These are phyloP conservation scores for Suhomyces terraborum DNA, from an alignment of 1,139 yeast species.

Conservation along the genomic window DNA sequence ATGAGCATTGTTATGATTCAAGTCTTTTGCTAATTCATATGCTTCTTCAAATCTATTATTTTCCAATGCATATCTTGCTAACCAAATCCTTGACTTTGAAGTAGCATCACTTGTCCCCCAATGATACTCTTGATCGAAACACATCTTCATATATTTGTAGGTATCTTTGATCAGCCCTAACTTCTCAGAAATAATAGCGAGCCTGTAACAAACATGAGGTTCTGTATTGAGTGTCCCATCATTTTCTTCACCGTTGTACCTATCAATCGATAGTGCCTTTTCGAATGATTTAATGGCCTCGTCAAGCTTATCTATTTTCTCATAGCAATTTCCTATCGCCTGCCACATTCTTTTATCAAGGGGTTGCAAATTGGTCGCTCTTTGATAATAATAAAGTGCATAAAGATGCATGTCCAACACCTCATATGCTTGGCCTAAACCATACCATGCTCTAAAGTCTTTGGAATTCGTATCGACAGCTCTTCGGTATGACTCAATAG, in stretches of 20 bases:
- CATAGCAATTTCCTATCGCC: slow-evolving; percentile 89
- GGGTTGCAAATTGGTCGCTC: slow-evolving; percentile 88
- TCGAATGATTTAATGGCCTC: slow-evolving; percentile 67
- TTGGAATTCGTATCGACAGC: slow-evolving; percentile 88
- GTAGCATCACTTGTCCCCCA: slow-evolving; percentile 78
- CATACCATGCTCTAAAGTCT: slow-evolving; percentile 98
- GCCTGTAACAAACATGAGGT: slow-evolving; percentile 59
- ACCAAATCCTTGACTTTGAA: slow-evolving; percentile 83
- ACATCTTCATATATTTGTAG: slow-evolving; percentile 66
- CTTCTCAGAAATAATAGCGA: slow-evolving; percentile 70
- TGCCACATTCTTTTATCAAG: slow-evolving; percentile 95
- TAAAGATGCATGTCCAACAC: slow-evolving; percentile 94
- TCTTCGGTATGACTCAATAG: slow-evolving; percentile 90
- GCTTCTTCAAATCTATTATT: slow-evolving; percentile 66
- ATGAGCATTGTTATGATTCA: slow-evolving; percentile 76
- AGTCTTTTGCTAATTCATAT: slow-evolving; percentile 69
- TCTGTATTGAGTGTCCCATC: slow-evolving; percentile 30
- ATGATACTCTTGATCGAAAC: slow-evolving; percentile 66
- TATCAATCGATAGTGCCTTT: slow-evolving; percentile 55
- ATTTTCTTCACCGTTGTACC: slow-evolving; percentile 23
- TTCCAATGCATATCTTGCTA: slow-evolving; percentile 69
- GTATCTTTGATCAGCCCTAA: slow-evolving; percentile 57
- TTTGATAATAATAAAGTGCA: slow-evolving; percentile 87
- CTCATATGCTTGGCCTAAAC: slow-evolving; percentile 97
- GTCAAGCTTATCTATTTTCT: slow-evolving; percentile 66